Conservation (phyloP, 495 filamentous ascomycete species). For the Penicillium salamii region DNA sequence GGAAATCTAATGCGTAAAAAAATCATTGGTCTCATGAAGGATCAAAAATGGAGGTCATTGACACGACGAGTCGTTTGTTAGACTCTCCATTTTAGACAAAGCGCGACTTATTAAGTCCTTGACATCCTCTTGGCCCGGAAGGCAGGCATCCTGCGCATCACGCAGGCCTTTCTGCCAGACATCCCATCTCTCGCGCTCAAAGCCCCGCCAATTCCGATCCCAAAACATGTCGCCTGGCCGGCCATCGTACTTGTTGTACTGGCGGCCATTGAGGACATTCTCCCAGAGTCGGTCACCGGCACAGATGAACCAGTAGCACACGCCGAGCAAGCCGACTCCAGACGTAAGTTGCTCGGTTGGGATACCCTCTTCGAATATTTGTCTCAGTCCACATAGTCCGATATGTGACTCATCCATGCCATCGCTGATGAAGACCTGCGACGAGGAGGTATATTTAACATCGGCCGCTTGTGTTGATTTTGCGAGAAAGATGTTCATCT, state of each 20-base stretch:
- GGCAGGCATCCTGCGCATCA: not conserved
- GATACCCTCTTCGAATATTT: not conserved
- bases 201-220: not conserved
- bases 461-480: not conserved
- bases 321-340: not conserved
- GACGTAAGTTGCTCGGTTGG: not conserved
- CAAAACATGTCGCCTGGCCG: not conserved
- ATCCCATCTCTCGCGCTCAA: constrained; percentile 2
- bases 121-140: not conserved
- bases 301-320: constrained; percentile 1
- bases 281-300: constrained; percentile 2
- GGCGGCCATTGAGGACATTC: constrained; percentile 1
- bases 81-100: not conserved
- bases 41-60: too few relatives aligned
- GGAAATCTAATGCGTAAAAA: too few relatives aligned
- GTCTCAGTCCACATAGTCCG: not conserved
- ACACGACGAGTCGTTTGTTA: not conserved
- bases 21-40: too few relatives aligned
- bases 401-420: not conserved
- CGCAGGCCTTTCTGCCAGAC: not conserved
- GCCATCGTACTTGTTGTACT: constrained; percentile 3
- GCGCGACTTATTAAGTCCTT: not conserved
- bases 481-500: not conserved
- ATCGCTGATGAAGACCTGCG: not conserved
- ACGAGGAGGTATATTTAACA: not conserved